Percentiles rank a stretch among this genome's conserved stretches.
phyloP scores from a whole-genome alignment of 768 basidiomycete genomes.

The Termitomyces heimii region DNA sequence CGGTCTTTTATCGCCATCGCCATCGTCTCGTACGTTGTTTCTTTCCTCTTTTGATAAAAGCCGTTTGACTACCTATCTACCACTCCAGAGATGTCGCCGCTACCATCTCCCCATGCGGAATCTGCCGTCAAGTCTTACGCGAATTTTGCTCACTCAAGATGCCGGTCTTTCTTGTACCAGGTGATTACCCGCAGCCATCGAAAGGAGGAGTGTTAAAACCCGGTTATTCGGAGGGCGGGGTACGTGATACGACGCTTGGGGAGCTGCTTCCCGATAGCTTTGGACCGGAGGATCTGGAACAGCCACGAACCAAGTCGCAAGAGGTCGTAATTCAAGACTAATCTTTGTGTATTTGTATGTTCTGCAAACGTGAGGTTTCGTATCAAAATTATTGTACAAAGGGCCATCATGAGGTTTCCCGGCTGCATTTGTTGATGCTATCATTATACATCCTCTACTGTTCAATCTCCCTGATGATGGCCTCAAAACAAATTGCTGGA shows the following conservation, averaged over 20 bases:
- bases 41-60: not conserved
- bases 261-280: slow-evolving; percentile 82
- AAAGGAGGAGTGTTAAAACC: slow-evolving; percentile 27
- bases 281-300: slow-evolving; percentile 76
- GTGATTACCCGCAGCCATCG: slow-evolving; percentile 43
- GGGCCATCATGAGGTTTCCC: no score
- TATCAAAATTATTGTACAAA: no score
- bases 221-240: slow-evolving; percentile 42
- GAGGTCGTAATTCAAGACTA: not conserved
- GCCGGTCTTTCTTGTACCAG: slow-evolving; percentile 68
- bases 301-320: slow-evolving; percentile 27
- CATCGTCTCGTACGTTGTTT: slow-evolving; percentile 59
- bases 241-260: slow-evolving; percentile 61
- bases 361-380: no score
- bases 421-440: no score
- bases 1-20: slow-evolving; percentile 70
- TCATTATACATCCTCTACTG: no score
- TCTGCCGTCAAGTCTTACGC: slow-evolving; percentile 87
- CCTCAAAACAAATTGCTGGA: no score
- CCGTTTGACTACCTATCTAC: not conserved
- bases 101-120: slow-evolving; percentile 82
- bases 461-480: no score
- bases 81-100: slow-evolving; percentile 56
- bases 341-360: not conserved
- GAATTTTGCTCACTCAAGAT: slow-evolving; percentile 78